A percentile compares a stretch with the other conserved stretches of the same genome.
Conservation (phyloP, 2,329 filamentous ascomycete genomes). For the Stagonosporopsis rhizophila region DNA sequence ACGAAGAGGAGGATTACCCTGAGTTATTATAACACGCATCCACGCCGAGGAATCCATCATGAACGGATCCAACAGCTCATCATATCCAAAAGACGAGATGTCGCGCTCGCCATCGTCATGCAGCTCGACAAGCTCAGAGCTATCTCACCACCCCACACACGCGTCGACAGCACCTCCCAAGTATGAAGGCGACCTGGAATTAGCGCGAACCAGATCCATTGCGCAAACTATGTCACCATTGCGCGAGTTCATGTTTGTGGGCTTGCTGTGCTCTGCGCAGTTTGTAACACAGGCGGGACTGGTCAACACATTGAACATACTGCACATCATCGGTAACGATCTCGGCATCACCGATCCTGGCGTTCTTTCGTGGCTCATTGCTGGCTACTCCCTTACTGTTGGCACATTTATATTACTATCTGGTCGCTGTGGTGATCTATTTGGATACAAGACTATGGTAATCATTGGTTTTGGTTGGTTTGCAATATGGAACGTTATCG, state of each 20-base stretch:
- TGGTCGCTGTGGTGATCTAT: constrained; percentile 59
- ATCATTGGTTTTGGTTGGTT: constrained; percentile 60
- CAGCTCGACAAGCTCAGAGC: neutral
- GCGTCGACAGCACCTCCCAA: constrained; percentile 1
- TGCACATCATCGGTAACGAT: constrained; percentile 53
- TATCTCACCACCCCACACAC: constrained; percentile 7
- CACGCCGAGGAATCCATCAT: neutral
- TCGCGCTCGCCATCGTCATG: constrained; percentile 4
- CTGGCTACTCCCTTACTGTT: constrained; percentile 58
- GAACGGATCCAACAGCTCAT: neutral
- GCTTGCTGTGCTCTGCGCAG: constrained; percentile 35
- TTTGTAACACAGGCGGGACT: constrained; percentile 53
- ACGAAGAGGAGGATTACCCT: neutral
- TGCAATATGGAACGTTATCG: constrained; percentile 56
- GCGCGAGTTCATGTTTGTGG: constrained; percentile 37
- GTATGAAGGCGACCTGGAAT: constrained; percentile 17
- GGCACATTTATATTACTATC: constrained; percentile 60
- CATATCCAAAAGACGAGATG: constrained; percentile 3
- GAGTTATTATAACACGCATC: neutral
- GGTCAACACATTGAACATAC: constrained; percentile 46
- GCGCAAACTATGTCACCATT: constrained; percentile 31
- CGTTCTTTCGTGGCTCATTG: constrained; percentile 58
- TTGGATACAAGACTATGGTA: constrained; percentile 59
- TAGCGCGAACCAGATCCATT: constrained; percentile 31
- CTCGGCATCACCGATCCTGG: constrained; percentile 50